phyloP scores from a whole-genome alignment of 108 stramenopile species.

The Craspedostauros australis region DNA sequence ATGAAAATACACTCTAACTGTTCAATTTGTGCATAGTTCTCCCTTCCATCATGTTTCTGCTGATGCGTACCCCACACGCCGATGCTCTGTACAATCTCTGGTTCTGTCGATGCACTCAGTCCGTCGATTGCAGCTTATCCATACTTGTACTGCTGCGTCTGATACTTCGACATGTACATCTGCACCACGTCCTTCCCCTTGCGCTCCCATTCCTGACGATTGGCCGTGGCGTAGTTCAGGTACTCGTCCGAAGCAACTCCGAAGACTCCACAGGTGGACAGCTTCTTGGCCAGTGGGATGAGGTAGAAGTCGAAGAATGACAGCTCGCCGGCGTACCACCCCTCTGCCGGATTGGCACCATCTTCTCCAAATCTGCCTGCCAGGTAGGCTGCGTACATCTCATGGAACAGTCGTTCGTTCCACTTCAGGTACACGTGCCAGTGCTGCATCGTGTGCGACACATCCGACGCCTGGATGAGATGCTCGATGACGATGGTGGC shows the following conservation, averaged over 20 bases:
- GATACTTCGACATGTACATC: no score
- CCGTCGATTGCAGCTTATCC: no score
- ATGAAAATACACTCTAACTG: no score
- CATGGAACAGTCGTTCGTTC: constrained; percentile 22
- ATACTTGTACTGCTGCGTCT: no score
- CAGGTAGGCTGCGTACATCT: constrained; percentile 15
- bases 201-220: constrained; percentile 7
- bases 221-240: constrained; percentile 14
- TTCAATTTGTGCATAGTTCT: no score
- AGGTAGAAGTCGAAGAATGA: constrained; percentile 21
- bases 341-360: neutral
- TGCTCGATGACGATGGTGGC: constrained; percentile 20
- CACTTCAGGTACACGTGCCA: constrained; percentile 24
- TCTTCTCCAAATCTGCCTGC: constrained; percentile 4
- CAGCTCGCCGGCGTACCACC: constrained; percentile 19
- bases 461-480: constrained; percentile 25
- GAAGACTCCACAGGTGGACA: constrained; percentile 19
- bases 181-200: no score
- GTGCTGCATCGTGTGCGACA: constrained; percentile 30
- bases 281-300: constrained; percentile 24
- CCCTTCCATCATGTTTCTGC: no score
- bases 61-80: no score
- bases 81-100: no score
- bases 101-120: no score
- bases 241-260: constrained; percentile 8